Evolutionary conservation across 1,284 basidiomycete genomes (phyloP).

Genomic region (Cystobasidium pallidum): DNA sequence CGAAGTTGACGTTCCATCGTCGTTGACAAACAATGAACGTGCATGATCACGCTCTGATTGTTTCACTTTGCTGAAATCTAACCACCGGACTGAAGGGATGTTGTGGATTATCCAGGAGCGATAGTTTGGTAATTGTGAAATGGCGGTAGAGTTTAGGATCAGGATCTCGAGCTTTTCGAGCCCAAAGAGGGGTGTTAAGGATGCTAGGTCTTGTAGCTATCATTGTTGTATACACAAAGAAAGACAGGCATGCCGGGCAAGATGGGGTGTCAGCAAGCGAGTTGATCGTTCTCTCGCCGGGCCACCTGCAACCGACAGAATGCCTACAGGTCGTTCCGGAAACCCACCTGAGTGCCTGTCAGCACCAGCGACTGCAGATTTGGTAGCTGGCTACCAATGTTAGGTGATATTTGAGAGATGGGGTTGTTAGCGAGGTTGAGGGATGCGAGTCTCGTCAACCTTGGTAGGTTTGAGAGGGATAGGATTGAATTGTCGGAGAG

Average conservation of each 20-base stretch:
- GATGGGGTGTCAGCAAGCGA: neutral
- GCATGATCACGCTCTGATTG: slow-evolving; percentile 74
- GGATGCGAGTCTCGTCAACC: slow-evolving; percentile 75
- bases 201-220: slow-evolving; percentile 43
- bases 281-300: too few relatives aligned
- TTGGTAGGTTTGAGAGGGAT: slow-evolving; percentile 81
- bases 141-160: slow-evolving; percentile 85
- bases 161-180: slow-evolving; percentile 71
- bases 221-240: neutral
- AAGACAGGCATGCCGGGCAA: neutral
- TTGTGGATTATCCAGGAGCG: slow-evolving; percentile 75
- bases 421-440: slow-evolving; percentile 86
- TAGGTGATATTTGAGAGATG: slow-evolving; percentile 77
- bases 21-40: slow-evolving; percentile 11
- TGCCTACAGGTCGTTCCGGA: too few relatives aligned
- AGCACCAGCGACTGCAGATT: slow-evolving; percentile 78
- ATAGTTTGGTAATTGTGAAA: slow-evolving; percentile 92
- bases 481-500: slow-evolving; percentile 93
- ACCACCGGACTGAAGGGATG: slow-evolving; percentile 71
- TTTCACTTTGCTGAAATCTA: slow-evolving; percentile 95
- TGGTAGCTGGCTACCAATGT: slow-evolving; percentile 78
- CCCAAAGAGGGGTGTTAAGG: slow-evolving; percentile 44
- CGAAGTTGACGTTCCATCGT: slow-evolving; percentile 63
- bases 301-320: too few relatives aligned
- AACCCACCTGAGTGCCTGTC: slow-evolving; percentile 57